Evolutionary conservation across 2,329 filamentous ascomycete species (phyloP), one percentile per base, ranked within the genome.

Genomic region (Chrysosporium keratinophilum): DNA sequence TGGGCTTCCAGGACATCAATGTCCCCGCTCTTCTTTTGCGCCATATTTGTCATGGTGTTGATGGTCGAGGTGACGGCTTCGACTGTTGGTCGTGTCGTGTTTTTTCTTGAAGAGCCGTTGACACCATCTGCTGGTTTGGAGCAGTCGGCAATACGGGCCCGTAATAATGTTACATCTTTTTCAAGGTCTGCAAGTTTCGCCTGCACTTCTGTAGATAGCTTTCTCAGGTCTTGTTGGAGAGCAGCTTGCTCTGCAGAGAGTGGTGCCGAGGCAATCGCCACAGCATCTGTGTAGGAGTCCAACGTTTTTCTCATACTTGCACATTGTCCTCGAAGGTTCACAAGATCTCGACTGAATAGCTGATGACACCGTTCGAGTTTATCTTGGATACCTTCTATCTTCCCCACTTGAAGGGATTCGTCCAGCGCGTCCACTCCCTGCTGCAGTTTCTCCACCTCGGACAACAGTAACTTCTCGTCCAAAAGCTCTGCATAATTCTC

Each of bases 41-140:
- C 87, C 84, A 96, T 91, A 56, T 76, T 80, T 34, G 90, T 96
- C 85, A 98, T 90, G 65, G 93, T 95, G 55, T 77, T 76, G 60
- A 98, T 95, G 0, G 93, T 98, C 56, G 87, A 87, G 61, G 90
- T 84, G 17, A 98, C 87, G 0, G 88, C 88, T 62, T 96, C 93
- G 9, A 96, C 87, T 0, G 90, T 96, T 0, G 93, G 93, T 3
- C 84, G 79, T 52, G 54, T 56, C 57, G 55, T 56, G 40, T 43
- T 48, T 17, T 51, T 53, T 40, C 54, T 59, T 41, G 63, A 56
- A 2, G 65, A 63, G 28, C 65, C 78, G 41, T 73, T 71, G 2
- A 73, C 66, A 47, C 73, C 74, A 15, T 76, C 78, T 6, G 77
- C 76, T 1, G 79, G 72, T 4, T 71, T 69, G 42, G 71, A 68